phyloP scores from a whole-genome alignment of 2,329 filamentous ascomycete genomes.

The Colletotrichum sp. region DNA sequence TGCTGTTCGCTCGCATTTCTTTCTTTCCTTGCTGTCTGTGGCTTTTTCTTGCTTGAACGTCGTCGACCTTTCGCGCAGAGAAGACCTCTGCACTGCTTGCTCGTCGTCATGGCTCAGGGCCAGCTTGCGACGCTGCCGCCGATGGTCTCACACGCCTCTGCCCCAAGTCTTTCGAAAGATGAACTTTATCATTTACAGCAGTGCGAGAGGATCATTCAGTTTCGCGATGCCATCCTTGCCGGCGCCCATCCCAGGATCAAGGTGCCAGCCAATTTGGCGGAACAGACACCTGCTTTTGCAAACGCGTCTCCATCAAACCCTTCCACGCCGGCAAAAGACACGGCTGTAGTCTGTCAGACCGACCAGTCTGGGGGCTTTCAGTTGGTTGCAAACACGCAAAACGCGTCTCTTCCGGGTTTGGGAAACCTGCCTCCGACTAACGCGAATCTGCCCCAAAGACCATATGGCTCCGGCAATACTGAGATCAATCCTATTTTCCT shows the following conservation, averaged over 20 bases:
- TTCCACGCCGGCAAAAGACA: background rate
- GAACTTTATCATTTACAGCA: constrained; percentile 65
- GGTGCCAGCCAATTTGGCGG: constrained; percentile 45
- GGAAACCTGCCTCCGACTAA: constrained; percentile 25
- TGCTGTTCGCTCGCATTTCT: background rate
- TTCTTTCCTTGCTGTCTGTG: background rate
- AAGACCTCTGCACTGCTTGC: background rate
- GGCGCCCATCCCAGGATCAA: constrained; percentile 73
- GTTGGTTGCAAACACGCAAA: constrained; percentile 41
- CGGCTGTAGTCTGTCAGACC: constrained; percentile 6
- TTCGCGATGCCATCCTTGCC: constrained; percentile 81
- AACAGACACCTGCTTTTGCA: constrained; percentile 20
- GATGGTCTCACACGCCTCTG: constrained; percentile 25
- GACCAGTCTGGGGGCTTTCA: constrained; percentile 32
- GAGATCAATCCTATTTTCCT: constrained; percentile 84
- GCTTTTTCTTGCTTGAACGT: constrained; percentile 1
- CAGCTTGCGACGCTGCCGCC: constrained; percentile 14
- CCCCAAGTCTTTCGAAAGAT: constrained; percentile 42
- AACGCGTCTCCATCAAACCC: constrained; percentile 23
- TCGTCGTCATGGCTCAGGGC: constrained; percentile 13
- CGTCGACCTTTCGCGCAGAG: background rate
- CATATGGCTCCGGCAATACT: constrained; percentile 54
- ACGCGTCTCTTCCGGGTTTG: constrained; percentile 30
- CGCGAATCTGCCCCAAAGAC: constrained; percentile 40
- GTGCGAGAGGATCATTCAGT: constrained; percentile 79